Base-by-base conservation (phyloP, 2,329 filamentous ascomycete species). In the Neospermospora avenae region DNA sequence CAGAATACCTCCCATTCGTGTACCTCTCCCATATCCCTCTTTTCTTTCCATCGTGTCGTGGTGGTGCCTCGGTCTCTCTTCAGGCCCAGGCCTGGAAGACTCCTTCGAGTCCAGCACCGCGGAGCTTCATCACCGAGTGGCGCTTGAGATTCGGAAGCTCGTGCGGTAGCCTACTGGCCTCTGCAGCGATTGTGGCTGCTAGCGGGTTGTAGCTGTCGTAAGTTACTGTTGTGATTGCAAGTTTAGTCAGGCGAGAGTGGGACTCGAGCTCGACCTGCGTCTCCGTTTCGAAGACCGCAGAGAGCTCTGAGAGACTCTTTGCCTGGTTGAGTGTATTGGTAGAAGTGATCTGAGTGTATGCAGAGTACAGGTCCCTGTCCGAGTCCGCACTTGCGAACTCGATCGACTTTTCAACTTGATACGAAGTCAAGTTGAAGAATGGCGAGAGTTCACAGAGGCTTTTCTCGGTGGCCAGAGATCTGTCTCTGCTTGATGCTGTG, bases 111-210 rank as follows among this genome's bases (percentile, higher is more conserved):
- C 8, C 31, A 22, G n/a, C 25, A 20, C 31, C 11, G 4, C 46
- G 31, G 53, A 60, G 57, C 14, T 34, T 41, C 45, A 60, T 49
- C 16, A 16, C 18, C 13, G 58, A 57, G 39, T 53, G n/a, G 8
- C 20, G 52, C 16, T 31, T 60, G 24, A 51, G 4, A 10, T 28
- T 51, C 18, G 45, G 52, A 8, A 56, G 53, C 48, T 44, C 35
- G n/a, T 20, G 20, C 22, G 14, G 6, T 18, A n/a, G 24, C n/a
- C 11, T 42, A 14, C 31, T 59, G 6, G 20, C 22, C 45, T 41
- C 11, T 35, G 42, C 51, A 55, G 44, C 18, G 5, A 37, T 8
- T n/a, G 44, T 25, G 2, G 35, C 13, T 28, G 18, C 16, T 14
- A 20, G 14, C 10, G 20, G 25, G 4, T 45, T 35, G 20, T 31